Conservation (phyloP, 2,329 filamentous ascomycete species). For the Neofusicoccum umdonicola region DNA sequence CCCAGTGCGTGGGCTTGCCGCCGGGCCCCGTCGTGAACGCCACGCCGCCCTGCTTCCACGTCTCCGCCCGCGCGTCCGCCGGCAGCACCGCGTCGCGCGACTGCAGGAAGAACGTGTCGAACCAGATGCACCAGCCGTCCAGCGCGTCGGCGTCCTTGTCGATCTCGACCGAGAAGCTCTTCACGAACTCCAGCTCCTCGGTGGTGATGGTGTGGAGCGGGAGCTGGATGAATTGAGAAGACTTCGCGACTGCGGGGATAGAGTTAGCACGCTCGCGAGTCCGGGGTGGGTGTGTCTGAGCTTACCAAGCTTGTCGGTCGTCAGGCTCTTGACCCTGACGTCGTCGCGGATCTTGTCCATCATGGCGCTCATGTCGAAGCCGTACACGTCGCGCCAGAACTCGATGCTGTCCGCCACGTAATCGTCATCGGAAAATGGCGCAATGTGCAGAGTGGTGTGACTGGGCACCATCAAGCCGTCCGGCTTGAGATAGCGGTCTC, state of each 20-base stretch:
- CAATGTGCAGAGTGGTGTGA: conserved; percentile 78
- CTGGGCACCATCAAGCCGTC: conserved; percentile 84
- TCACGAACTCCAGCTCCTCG: conserved; percentile 73
- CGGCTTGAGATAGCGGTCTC: conserved; percentile 79
- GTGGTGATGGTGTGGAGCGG: conserved; percentile 71
- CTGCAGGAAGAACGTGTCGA: conserved; percentile 86
- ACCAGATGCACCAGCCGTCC: conserved; percentile 91
- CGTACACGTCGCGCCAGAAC: conserved; percentile 92
- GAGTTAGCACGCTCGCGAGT: conserved; percentile 22
- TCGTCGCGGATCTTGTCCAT: conserved; percentile 78
- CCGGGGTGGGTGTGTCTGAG: conserved; percentile 17
- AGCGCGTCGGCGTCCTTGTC: conserved; percentile 63
- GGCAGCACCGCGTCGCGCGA: conserved; percentile 50
- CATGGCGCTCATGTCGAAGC: conserved; percentile 93
- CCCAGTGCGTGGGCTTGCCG: conserved; percentile 82
- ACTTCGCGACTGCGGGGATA: conserved; percentile 43
- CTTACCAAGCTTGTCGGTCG: conserved; percentile 50
- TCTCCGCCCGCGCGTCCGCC: conserved; percentile 54
- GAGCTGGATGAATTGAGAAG: conserved; percentile 69
- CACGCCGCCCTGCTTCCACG: conserved; percentile 56
- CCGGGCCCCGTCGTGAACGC: conserved; percentile 85
- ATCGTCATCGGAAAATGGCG: conserved; percentile 74
- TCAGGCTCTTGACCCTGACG: conserved; percentile 36
- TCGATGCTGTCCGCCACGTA: conserved; percentile 74
- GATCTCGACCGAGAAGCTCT: conserved; percentile 63